Conservation (phyloP, 352 stramenopile genomes). For the Achlya hypogyna region DNA sequence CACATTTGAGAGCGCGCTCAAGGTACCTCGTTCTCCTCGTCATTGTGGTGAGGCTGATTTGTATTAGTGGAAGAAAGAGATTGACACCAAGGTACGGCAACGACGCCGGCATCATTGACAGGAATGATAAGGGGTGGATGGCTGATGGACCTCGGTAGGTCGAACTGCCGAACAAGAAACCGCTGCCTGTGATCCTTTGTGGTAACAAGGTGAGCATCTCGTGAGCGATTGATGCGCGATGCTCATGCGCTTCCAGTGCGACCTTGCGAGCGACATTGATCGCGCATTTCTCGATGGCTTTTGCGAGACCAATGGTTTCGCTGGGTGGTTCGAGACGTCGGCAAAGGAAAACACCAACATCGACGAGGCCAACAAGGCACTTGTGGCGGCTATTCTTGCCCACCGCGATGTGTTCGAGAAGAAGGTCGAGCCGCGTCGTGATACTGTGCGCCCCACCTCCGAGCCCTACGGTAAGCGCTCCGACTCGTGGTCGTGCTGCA, state of each 20-base stretch:
- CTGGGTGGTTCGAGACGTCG: constrained; percentile 89
- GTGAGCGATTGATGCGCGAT: background rate
- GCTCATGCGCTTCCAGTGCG: constrained; percentile 38
- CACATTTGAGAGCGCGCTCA: constrained; percentile 85
- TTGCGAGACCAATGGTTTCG: constrained; percentile 85
- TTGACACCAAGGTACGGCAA: constrained; percentile 77
- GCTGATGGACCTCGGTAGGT: too few relatives aligned
- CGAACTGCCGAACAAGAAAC: constrained; percentile 84
- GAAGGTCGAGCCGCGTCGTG: constrained; percentile 52
- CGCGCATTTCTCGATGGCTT: constrained; percentile 77
- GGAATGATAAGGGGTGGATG: background rate
- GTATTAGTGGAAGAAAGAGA: constrained; percentile 88
- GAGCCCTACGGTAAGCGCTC: constrained; percentile 25
- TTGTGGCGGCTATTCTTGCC: constrained; percentile 70
- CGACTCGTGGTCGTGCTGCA: constrained; percentile 72
- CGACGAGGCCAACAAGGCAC: constrained; percentile 73
- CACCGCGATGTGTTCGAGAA: constrained; percentile 83
- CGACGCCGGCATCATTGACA: background rate
- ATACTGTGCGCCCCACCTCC: constrained; percentile 68
- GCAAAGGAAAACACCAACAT: constrained; percentile 91
- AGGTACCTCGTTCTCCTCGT: constrained; percentile 31
- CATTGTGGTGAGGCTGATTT: background rate
- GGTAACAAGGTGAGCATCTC: constrained; percentile 79
- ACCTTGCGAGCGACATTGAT: constrained; percentile 73
- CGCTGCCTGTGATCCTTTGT: constrained; percentile 85